Evolutionary conservation across 2,329 filamentous ascomycete species (phyloP), one percentile per base, ranked within the genome.

Genomic region (Diplodia mutila): DNA sequence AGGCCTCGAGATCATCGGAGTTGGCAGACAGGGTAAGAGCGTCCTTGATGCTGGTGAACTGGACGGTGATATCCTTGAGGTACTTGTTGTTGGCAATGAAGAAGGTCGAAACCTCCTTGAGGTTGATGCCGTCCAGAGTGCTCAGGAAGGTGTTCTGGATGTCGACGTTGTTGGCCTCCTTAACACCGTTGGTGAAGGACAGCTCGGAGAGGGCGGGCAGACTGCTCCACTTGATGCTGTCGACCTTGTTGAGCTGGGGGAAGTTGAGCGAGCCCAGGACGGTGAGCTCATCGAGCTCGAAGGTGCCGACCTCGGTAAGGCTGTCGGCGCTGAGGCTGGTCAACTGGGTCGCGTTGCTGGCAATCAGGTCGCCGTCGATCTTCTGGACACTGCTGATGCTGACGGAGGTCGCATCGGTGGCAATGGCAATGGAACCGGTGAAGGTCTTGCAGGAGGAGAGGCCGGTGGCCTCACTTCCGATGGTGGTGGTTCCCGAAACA

Each of bases 41-140:
- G 67, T 86, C 84, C 71, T 86, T 90, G 74, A 97, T 87, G 82
- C 91, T 94, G 79, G 85, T 85, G 68, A 98, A 85, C 77, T 91
- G 87, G 80, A 93, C 91, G 77, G 87, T 87, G 83, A 96, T 91
- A 69, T 84, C 85, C 77, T 86, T 87, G 73, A 99, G 86, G 77
- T 90, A 90, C 70, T 83, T 83, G 88, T 98, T 98, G 89, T 97
- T 97, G 86, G 92, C 90, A 81, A 99, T 90, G 79, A 91, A 85
- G 78, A 99, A 87, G 72, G 83, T 85, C 67, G 87, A 85, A 66
- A 93, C 89, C n/a, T 86, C 85, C 71, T 87, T 81, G 71, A 98
- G 85, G 78, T 93, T 91, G 78, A 99, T 91, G 76, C 93, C 93
- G 72, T 90, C 85, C 69, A 99, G 87, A 72, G 86, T 88, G 78